Base-by-base conservation (phyloP, 768 basidiomycete species). In the Xerocomellus chrysenteron region DNA sequence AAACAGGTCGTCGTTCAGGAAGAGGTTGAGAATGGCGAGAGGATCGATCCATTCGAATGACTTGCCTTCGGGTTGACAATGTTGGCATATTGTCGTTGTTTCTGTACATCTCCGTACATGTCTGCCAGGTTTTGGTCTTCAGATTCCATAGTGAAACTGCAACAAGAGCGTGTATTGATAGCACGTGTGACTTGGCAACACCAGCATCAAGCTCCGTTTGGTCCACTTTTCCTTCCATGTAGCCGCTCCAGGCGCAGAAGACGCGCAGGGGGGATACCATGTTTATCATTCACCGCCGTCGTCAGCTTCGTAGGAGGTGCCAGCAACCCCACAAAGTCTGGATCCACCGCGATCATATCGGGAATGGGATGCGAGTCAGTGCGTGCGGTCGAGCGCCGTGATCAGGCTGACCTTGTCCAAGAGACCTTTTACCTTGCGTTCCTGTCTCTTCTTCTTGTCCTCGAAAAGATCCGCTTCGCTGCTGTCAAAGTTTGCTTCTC, bases 401-500 rank as follows among this genome's bases (percentile, higher is more conserved):
- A n/a, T 33, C 8, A 17, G 8, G 60, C 73, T 9, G 21, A 88
- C 88, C 81, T 96, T 95, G 71, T 99, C 96, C 57, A 99, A 75
- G 13, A 99, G 81, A 43, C 79, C 82, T 69, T 90, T 87, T 65
- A 98, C 93, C 72, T 98, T 97, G 54, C 91, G 80, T 75, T 98
- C 97, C 52, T 91, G 80, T 55, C 94, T 74, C 21, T 88, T 80
- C 59, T 84, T 86, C 70, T 82, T 85, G 65, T 87, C 83, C 73
- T 99, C 96, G 75, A 90, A 98, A 4, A 95, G 94, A 82, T 99
- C 95, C 0, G 93, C 92, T 71, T 98, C 97, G 14, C 80, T 71
- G 55, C 88, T 90, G 67, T 99, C 97, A 69, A 94, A 96, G 78
- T 97, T 94, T 45, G 95, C 85, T 71, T 98, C 95, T 35, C 96